Evolutionary conservation across 345 rosid species (phyloP).

Genomic region (Atalantia buxifolia): DNA sequence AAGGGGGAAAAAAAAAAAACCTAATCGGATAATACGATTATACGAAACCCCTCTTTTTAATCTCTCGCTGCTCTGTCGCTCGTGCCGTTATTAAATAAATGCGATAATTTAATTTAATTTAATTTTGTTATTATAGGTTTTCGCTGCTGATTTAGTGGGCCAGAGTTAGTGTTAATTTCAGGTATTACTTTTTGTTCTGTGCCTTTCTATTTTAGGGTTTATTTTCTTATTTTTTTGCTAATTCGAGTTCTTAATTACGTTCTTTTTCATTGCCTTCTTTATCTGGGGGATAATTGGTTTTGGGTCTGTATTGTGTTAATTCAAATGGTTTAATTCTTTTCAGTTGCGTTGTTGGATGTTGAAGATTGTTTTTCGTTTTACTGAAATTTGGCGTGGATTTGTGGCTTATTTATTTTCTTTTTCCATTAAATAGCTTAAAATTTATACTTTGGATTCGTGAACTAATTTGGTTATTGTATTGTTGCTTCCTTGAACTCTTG

Average conservation of each 20-base stretch:
- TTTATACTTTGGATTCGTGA: background rate
- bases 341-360: background rate
- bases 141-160: conserved; percentile 9
- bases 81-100: background rate
- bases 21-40: background rate
- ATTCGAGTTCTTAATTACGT: background rate
- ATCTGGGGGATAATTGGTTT: background rate
- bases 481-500: background rate
- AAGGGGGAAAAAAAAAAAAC: background rate
- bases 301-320: background rate
- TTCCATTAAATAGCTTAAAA: background rate
- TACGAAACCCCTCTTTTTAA: background rate
- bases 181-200: background rate
- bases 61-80: background rate
- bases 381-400: background rate
- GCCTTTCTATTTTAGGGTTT: background rate
- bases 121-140: background rate
- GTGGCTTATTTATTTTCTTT: background rate
- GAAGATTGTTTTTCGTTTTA: background rate
- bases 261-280: background rate
- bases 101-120: background rate
- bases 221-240: background rate
- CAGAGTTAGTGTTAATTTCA: conserved; percentile 9
- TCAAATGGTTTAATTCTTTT: background rate
- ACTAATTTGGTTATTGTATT: background rate